Evolutionary conservation across 768 basidiomycete species (phyloP).

Genomic region (Boletus sp.): DNA sequence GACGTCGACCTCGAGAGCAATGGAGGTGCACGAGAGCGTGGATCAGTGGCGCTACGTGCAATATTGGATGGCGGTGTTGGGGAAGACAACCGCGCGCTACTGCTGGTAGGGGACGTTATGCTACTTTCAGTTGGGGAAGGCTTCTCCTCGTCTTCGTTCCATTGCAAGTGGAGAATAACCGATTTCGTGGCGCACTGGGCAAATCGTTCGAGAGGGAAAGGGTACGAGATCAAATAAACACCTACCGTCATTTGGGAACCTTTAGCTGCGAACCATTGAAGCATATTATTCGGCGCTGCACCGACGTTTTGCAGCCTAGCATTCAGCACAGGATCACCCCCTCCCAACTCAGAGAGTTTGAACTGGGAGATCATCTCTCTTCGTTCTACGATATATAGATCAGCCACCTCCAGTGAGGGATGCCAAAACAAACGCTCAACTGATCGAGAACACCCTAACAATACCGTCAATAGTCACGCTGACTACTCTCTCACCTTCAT

Average conservation of each 20-base stretch:
- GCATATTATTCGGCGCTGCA: constrained; percentile 79
- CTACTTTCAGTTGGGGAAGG: constrained; percentile 13
- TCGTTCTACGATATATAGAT: constrained; percentile 37
- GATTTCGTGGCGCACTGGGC: constrained; percentile 83
- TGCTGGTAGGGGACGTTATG: constrained; percentile 25
- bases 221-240: not conserved
- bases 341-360: constrained; percentile 76
- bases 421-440: constrained; percentile 42
- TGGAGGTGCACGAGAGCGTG: constrained; percentile 47
- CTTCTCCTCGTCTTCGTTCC: constrained; percentile 63
- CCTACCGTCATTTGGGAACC: constrained; percentile 86
- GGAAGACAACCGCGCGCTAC: constrained; percentile 23
- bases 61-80: constrained; percentile 24
- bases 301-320: constrained; percentile 76
- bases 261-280: constrained; percentile 93
- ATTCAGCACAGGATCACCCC: constrained; percentile 59
- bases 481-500: constrained; percentile 80
- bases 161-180: constrained; percentile 79
- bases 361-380: constrained; percentile 93
- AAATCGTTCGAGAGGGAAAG: not conserved
- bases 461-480: constrained; percentile 91
- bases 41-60: constrained; percentile 15
- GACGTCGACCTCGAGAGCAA: constrained; percentile 54
- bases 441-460: constrained; percentile 86
- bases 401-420: not conserved